Conservation (phyloP, 2,329 filamentous ascomycete species). For the Coniochaeta ligniaria region DNA sequence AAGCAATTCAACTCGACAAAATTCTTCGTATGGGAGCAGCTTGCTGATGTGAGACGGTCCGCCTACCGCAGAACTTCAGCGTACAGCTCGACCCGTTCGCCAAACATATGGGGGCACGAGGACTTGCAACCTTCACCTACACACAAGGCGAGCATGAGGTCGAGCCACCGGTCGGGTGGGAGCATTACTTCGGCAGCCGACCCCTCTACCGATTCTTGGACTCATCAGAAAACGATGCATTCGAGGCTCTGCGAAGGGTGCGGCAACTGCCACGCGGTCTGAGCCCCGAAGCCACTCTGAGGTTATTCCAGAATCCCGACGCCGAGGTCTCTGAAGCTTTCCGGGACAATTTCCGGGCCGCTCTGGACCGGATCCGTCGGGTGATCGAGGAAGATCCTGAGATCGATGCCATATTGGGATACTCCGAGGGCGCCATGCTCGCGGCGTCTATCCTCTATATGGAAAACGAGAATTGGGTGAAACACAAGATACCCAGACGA, state of each 20-base stretch:
- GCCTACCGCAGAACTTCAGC: slow-evolving; percentile 13
- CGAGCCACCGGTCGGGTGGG: slow-evolving; percentile 14
- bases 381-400: slow-evolving; percentile 14
- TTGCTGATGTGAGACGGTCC: background rate
- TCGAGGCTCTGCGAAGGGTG: slow-evolving; percentile 14
- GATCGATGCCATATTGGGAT: slow-evolving; percentile 14
- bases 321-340: slow-evolving; percentile 9
- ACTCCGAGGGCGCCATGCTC: slow-evolving; percentile 19
- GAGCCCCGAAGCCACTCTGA: slow-evolving; percentile 15
- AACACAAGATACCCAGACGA: background rate
- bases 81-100: slow-evolving; percentile 17
- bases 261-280: slow-evolving; percentile 14
- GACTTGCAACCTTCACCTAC: slow-evolving; percentile 13
- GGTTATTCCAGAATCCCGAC: slow-evolving; percentile 9
- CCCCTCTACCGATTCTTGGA: slow-evolving; percentile 18
- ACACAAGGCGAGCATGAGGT: slow-evolving; percentile 15
- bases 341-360: slow-evolving; percentile 9
- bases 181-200: slow-evolving; percentile 17
- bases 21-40: background rate
- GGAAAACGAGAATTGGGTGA: background rate
- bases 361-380: slow-evolving; percentile 11
- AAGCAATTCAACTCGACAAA: background rate
- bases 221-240: slow-evolving; percentile 13
- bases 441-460: slow-evolving; percentile 6
- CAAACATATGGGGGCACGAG: slow-evolving; percentile 11